phyloP scores from a whole-genome alignment of 108 stramenopile species.

The Nitzschia palea region DNA sequence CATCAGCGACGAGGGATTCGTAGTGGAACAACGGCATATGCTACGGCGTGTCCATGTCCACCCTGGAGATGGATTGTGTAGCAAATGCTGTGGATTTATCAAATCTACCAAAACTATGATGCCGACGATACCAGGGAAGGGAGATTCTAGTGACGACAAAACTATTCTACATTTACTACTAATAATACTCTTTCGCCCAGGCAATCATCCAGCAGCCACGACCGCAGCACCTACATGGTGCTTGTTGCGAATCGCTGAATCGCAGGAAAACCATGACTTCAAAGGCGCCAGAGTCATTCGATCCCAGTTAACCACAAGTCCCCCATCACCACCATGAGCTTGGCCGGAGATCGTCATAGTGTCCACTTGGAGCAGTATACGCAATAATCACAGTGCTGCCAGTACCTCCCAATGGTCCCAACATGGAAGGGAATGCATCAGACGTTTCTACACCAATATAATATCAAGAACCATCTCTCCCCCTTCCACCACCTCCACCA shows the following conservation, averaged over 20 bases:
- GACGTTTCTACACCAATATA: neutral
- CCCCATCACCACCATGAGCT: constrained; percentile 58
- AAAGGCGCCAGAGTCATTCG: constrained; percentile 21
- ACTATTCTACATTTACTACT: neutral
- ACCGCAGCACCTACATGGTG: no score
- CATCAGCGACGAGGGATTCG: constrained; percentile 12
- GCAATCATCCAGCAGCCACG: neutral
- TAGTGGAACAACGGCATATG: constrained; percentile 54
- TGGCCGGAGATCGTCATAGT: constrained; percentile 13
- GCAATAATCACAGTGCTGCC: no score
- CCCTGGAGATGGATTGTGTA: constrained; percentile 78
- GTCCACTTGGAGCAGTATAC: no score
- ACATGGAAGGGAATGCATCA: no score
- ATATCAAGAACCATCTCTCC: neutral
- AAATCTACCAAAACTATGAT: no score
- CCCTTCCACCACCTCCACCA: constrained; percentile 28
- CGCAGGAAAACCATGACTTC: constrained; percentile 13
- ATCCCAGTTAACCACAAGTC: constrained; percentile 14
- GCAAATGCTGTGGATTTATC: constrained; percentile 77
- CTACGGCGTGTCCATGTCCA: constrained; percentile 94
- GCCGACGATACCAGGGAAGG: no score
- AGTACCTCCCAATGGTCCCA: no score
- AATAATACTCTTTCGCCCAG: neutral
- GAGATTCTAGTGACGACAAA: no score
- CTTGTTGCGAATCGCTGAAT: no score